phyloP scores from a whole-genome alignment of 2,329 filamentous ascomycete genomes.

The Fonsecaea pedrosoi region DNA sequence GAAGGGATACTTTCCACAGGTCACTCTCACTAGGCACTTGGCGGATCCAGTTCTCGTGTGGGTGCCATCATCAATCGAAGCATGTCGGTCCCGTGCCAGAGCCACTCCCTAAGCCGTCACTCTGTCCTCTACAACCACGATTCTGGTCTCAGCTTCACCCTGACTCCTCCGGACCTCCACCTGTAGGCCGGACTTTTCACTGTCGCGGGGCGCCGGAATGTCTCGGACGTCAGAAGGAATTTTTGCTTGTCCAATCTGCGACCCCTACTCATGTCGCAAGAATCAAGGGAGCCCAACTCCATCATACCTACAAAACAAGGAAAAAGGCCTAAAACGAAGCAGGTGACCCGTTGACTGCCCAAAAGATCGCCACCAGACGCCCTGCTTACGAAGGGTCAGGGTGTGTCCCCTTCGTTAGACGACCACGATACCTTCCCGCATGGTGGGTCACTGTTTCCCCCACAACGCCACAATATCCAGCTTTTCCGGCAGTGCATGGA shows the following conservation, averaged over 20 bases:
- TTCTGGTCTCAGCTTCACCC: not conserved
- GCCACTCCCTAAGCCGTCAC: not conserved
- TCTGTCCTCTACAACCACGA: not conserved
- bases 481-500: not conserved
- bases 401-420: not conserved
- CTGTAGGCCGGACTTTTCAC: not conserved
- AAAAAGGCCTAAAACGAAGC: not conserved
- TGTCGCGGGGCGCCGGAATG: not conserved
- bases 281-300: not conserved
- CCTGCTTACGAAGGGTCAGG: constrained; percentile 1
- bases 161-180: not conserved
- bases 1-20: constrained; percentile 8
- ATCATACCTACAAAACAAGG: not conserved
- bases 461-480: not conserved
- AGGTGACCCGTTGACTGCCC: not conserved
- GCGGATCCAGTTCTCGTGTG: not conserved
- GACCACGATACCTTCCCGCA: not conserved
- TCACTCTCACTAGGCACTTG: not conserved
- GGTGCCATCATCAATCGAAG: not conserved
- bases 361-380: constrained; percentile 4
- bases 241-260: not conserved
- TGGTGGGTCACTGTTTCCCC: not conserved
- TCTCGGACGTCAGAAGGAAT: not conserved
- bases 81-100: not conserved
- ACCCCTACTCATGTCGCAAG: not conserved